These are phyloP conservation scores for Lachancea cidri DNA, from an alignment of 805 yeast genomes.

Conservation along the genomic window DNA sequence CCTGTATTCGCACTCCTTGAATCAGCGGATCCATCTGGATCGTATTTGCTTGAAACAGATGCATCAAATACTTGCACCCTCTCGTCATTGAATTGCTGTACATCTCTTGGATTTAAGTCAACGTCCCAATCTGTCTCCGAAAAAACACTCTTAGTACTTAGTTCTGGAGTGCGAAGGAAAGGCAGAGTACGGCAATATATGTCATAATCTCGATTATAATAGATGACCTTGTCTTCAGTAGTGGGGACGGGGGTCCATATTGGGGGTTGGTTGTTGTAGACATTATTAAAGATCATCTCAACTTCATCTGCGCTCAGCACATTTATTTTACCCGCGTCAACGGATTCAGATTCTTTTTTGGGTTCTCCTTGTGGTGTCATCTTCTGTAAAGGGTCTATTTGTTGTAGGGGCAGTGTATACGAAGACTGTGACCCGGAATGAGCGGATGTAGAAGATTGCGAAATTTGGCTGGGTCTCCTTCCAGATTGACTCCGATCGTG, in stretches of 20 bases:
- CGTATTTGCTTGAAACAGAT: no score
- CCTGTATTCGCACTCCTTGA: neutral
- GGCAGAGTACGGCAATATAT: constrained; percentile 59
- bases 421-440: constrained; percentile 9
- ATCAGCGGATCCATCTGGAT: no score
- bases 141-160: constrained; percentile 32
- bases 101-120: constrained; percentile 25
- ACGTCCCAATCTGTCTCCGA: constrained; percentile 29
- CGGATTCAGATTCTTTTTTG: constrained; percentile 47
- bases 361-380: constrained; percentile 21
- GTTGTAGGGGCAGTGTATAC: constrained; percentile 10
- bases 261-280: constrained; percentile 34
- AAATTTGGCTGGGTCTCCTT: constrained; percentile 7
- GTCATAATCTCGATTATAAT: constrained; percentile 55
- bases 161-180: constrained; percentile 36
- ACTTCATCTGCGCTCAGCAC: constrained; percentile 35
- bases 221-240: constrained; percentile 49
- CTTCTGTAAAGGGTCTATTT: constrained; percentile 8
- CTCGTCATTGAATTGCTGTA: constrained; percentile 17
- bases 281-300: constrained; percentile 34
- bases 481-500: constrained; percentile 1
- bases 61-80: constrained; percentile 5
- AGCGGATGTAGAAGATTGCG: neutral
- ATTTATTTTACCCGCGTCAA: constrained; percentile 38
- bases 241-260: constrained; percentile 60